phyloP scores from a whole-genome alignment of 225 moss, liverwort and hornwort species.

The Physcomitrium patens region DNA sequence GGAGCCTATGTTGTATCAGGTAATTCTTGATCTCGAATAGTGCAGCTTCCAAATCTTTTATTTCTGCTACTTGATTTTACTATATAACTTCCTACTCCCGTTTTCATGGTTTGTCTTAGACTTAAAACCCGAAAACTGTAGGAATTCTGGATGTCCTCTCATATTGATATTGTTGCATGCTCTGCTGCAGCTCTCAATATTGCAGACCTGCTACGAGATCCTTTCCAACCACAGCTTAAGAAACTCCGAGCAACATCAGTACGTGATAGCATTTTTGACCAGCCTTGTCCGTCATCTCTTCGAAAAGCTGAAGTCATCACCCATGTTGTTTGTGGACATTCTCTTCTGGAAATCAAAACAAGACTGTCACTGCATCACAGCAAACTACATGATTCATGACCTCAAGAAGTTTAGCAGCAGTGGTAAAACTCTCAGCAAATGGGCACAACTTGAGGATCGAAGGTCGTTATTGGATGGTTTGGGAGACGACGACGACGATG shows the following conservation, averaged over 20 bases:
- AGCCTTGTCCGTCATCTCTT: constrained; percentile 78
- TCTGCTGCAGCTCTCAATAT: constrained; percentile 76
- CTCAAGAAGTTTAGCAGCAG: constrained; percentile 39
- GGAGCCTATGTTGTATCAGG: constrained; percentile 98
- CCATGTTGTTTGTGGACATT: constrained; percentile 86
- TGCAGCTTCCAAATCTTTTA: background rate
- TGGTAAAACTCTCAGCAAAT: constrained; percentile 27
- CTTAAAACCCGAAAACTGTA: background rate
- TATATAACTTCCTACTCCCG: constrained; percentile 2
- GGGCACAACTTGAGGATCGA: constrained; percentile 45
- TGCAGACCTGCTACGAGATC: constrained; percentile 81
- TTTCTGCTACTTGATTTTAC: background rate
- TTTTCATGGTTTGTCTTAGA: background rate
- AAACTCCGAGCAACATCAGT: constrained; percentile 72
- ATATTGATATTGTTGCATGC: background rate
- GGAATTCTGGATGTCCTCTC: background rate
- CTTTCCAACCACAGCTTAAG: constrained; percentile 66
- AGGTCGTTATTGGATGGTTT: constrained; percentile 25
- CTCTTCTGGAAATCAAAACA: constrained; percentile 90
- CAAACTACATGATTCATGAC: constrained; percentile 70
- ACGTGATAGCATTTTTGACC: constrained; percentile 69
- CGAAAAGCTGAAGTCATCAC: constrained; percentile 74
- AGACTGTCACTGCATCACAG: constrained; percentile 84
- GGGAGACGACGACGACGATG: constrained; percentile 39
- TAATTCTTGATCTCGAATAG: constrained; percentile 25